Evolutionary conservation across 2,329 filamentous ascomycete genomes (phyloP), one percentile per base, ranked within the genome.

Genomic region (Tolypocladium cylindrosporum): DNA sequence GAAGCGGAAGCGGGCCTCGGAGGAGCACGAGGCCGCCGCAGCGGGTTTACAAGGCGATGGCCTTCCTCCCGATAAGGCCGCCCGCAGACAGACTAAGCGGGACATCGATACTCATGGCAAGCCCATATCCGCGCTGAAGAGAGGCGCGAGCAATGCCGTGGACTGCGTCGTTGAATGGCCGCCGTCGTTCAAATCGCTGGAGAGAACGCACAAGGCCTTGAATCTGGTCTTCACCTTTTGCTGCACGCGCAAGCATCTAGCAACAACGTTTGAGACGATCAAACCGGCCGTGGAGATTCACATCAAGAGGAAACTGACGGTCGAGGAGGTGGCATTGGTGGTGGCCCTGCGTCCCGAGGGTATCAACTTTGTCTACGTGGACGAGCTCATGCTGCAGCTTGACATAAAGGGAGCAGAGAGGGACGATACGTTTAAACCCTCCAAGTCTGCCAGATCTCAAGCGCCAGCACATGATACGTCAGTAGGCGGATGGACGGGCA

Each of bases 211-310:
- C 69, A 83, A 86, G 60, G 93, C 94, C 1, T 75, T 99, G 60
- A 99, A 96, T 65, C 75, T 97, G 1, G 91, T 97, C 1, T 96
- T 91, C 66, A 97, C 94, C 0, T 97, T 99, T 69, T 96, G 91
- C 75, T 94, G 87, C 69, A 93, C 93, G 1, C 86, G 94, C 52
- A 97, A 96, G 69, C 90, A 97, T 66, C 80, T 97, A 36, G 86
- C 90, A 0, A 97, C 94, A 0, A 97, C 93, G 0, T 91, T 97
- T 63, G 89, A 94, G 19, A 96, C 88, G 7, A 89, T 99, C 53
- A 91, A 87, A 64, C 82, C 85, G 10, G 84, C 93, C 0, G 93
- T 97, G 1, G 91, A 97, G 71, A 83, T 83, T 0, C 91, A 97
- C 68, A 91, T 86, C 60, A 87, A 88, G 65, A 81, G 83, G 31